Percentiles rank a stretch among this genome's conserved stretches.
These are phyloP conservation scores for Avena atlantica DNA, from an alignment of 176 grass and related monocot species.

Conservation along the genomic window DNA sequence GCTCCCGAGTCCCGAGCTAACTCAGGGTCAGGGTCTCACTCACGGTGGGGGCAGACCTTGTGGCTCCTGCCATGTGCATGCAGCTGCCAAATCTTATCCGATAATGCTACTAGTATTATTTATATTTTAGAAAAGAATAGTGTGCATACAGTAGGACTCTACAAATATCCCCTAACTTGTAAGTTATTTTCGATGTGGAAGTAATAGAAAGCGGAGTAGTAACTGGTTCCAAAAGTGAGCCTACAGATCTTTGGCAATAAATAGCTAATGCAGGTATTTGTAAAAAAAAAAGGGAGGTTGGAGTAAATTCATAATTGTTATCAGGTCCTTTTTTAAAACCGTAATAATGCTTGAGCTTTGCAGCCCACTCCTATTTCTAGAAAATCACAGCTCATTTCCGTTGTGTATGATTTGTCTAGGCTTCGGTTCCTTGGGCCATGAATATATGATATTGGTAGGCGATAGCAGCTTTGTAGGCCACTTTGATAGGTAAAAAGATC, in stretches of 20 bases:
- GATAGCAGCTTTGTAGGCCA: background rate
- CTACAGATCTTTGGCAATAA: background rate
- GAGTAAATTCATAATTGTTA: background rate
- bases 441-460: background rate
- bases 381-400: background rate
- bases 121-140: too few species aligned
- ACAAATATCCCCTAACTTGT: background rate
- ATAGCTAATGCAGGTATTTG: background rate
- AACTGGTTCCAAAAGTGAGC: background rate
- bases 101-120: too few species aligned
- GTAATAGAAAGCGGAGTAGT: background rate
- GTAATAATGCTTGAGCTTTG: background rate
- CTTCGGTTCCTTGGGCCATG: background rate
- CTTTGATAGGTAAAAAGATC: too few species aligned
- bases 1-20: background rate
- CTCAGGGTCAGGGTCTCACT: background rate
- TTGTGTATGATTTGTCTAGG: background rate
- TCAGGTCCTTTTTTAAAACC: background rate
- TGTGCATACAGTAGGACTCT: background rate
- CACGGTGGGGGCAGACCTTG: background rate
- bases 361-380: background rate
- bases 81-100: background rate
- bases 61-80: background rate
- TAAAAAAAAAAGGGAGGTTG: background rate
- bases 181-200: background rate